phyloP scores from a whole-genome alignment of 2,329 filamentous ascomycete species.

The Reticulascus tulasneorum region DNA sequence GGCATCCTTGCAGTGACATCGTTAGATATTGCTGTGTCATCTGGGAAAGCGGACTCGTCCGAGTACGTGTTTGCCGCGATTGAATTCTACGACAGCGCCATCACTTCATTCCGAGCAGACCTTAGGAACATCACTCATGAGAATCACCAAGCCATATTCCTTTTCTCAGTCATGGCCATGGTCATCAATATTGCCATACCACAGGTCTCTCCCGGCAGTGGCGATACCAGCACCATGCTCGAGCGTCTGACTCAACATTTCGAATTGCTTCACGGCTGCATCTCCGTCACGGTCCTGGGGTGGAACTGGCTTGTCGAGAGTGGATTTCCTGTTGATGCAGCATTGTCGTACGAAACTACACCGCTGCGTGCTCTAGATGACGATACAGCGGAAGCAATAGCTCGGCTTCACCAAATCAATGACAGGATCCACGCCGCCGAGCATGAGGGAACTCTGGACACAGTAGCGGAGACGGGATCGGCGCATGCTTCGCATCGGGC shows the following conservation, averaged over 20 bases:
- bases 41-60: slow-evolving; percentile 8
- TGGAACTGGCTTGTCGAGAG: neutral
- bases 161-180: slow-evolving; percentile 24
- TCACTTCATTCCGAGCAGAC: slow-evolving; percentile 24
- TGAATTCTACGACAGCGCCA: slow-evolving; percentile 28
- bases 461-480: neutral
- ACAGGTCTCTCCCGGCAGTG: slow-evolving; percentile 15
- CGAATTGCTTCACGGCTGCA: neutral
- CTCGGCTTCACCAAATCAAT: slow-evolving; percentile 17
- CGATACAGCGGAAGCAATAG: slow-evolving; percentile 16
- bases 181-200: slow-evolving; percentile 24
- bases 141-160: slow-evolving; percentile 24
- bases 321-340: slow-evolving; percentile 3
- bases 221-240: slow-evolving; percentile 15
- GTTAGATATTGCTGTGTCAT: slow-evolving; percentile 25
- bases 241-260: slow-evolving; percentile 12
- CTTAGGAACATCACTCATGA: slow-evolving; percentile 23
- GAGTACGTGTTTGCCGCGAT: slow-evolving; percentile 26
- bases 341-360: slow-evolving; percentile 8
- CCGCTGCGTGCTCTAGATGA: slow-evolving; percentile 14
- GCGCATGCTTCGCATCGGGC: slow-evolving; percentile 13
- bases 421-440: slow-evolving; percentile 11
- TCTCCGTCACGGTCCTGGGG: neutral
- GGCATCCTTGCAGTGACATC: slow-evolving; percentile 31
- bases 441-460: too few relatives aligned